Evolutionary conservation across 768 basidiomycete genomes (phyloP).

Genomic region (Amanita muscaria): DNA sequence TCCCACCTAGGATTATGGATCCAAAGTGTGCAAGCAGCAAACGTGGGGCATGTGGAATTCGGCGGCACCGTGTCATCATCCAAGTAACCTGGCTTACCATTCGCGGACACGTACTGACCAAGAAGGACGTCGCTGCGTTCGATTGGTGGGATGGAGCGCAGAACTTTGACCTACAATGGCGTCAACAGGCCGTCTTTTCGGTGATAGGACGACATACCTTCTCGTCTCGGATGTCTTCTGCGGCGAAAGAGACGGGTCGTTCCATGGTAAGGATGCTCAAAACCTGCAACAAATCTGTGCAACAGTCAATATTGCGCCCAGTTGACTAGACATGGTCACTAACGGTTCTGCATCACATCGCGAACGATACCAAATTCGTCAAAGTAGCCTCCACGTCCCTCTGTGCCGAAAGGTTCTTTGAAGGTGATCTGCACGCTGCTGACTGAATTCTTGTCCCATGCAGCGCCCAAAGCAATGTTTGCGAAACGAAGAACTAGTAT

Average conservation of each 20-base stretch:
- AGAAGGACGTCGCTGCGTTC: slow-evolving; percentile 71
- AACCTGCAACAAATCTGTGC: slow-evolving; percentile 85
- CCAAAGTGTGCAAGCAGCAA: slow-evolving; percentile 81
- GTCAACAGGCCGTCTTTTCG: slow-evolving; percentile 2
- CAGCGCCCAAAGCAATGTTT: slow-evolving; percentile 80
- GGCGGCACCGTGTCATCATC: slow-evolving; percentile 95
- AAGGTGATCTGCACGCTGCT: slow-evolving; percentile 98
- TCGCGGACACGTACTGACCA: slow-evolving; percentile 85
- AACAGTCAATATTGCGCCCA: not conserved
- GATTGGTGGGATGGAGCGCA: slow-evolving; percentile 84
- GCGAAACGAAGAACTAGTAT: slow-evolving; percentile 92
- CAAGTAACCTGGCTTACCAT: slow-evolving; percentile 97
- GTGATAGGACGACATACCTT: slow-evolving; percentile 48
- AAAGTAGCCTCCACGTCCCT: slow-evolving; percentile 99
- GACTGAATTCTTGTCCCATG: slow-evolving; percentile 95
- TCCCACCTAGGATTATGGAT: slow-evolving; percentile 98
- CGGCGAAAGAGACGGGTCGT: slow-evolving; percentile 91
- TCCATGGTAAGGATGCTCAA: slow-evolving; percentile 96
- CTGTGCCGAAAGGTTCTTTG: slow-evolving; percentile 98
- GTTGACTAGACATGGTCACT: slow-evolving; percentile 26
- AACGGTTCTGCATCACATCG: slow-evolving; percentile 96
- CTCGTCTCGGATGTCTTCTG: slow-evolving; percentile 97
- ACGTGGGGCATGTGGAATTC: slow-evolving; percentile 89
- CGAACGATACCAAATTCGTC: slow-evolving; percentile 99
- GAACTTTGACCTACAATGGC: slow-evolving; percentile 77